A percentile compares a stretch with the other conserved stretches of the same genome.
These are phyloP conservation scores for Globisporangium okanoganense DNA, from an alignment of 352 stramenopile species.

Conservation along the genomic window DNA sequence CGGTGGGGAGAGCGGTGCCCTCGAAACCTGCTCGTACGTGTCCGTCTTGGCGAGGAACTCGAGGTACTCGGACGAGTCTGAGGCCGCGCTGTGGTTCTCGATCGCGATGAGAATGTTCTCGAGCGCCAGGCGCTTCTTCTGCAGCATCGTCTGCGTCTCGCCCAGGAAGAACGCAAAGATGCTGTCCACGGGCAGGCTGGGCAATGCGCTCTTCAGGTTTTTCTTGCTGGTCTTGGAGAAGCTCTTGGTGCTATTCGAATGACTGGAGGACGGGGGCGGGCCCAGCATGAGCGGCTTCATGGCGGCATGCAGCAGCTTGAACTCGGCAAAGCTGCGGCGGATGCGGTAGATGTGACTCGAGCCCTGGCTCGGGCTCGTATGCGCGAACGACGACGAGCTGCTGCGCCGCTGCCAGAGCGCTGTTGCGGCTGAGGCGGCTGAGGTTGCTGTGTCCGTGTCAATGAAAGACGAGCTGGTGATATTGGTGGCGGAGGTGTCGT, in stretches of 20 bases:
- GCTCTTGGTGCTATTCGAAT: not conserved
- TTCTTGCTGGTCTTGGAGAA: not conserved
- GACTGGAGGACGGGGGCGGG: not conserved
- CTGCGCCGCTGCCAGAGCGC: constrained; percentile 11
- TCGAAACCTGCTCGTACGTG: constrained; percentile 43
- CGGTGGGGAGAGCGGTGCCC: constrained; percentile 23
- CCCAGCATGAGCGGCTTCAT: constrained; percentile 38
- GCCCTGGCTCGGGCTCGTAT: constrained; percentile 10
- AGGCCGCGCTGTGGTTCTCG: constrained; percentile 45
- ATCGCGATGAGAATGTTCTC: constrained; percentile 61
- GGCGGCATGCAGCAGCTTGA: constrained; percentile 58
- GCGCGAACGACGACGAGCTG: constrained; percentile 12
- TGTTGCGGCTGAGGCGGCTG: not conserved
- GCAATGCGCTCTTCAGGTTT: constrained; percentile 18
- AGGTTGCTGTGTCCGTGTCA: constrained; percentile 1
- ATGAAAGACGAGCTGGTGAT: not conserved
- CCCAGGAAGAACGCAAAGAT: constrained; percentile 65
- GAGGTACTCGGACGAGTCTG: constrained; percentile 54
- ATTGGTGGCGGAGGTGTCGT: constrained; percentile 21
- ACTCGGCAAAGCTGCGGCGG: constrained; percentile 62
- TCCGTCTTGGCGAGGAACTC: constrained; percentile 64
- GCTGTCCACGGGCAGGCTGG: constrained; percentile 47
- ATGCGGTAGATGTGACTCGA: constrained; percentile 44
- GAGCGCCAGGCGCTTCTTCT: constrained; percentile 62
- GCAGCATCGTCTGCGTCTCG: constrained; percentile 60